Base-by-base conservation (phyloP, 2,329 filamentous ascomycete genomes). In the Lecanicillium sp. region DNA sequence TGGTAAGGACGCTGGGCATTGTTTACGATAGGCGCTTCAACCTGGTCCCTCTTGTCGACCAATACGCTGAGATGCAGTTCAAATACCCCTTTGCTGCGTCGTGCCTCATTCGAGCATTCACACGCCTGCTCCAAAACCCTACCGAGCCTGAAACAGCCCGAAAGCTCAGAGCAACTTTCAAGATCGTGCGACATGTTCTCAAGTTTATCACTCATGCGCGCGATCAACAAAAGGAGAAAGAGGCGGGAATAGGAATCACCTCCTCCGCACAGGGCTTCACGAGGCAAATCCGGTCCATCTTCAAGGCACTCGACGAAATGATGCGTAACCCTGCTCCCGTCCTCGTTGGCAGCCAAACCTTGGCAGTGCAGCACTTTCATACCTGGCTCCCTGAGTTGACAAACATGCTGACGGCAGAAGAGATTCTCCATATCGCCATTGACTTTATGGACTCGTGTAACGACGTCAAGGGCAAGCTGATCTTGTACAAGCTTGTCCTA, bases 361-460 rank as follows among this genome's bases (percentile, higher is more conserved):
- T 98, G 36, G 81, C 94, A 3, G 88, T 97, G 11, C 92, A 98
- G 60, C 87, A 97, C 58, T 94, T 97, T 58, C 90, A 97, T 56
- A 85, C 86, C 0, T 98, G 92, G 92, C 68, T 98, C n/a, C 90
- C 92, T 0, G 90, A 97, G 56, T 76, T 98, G 9, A 72, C 78
- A 1, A 79, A 81, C 2, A 71, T 92, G 28, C 72, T 97, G 54
- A 77, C 74, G 4, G 80, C 82, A 0, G 83, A 88, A 51, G 90
- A 97, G 57, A 90, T 96, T 33, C 68, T 96, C 37, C 84, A 94
- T 52, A 84, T 96, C 46, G 87, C 89, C 29, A 86, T 94, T 45
- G 87, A 90, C 60, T 94, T 97, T 54, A 83, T 97, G 68, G 88
- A 96, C 55, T 87, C 92, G 1, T 96, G 89, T 62, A 77, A 80